Percentiles rank a stretch among this genome's conserved stretches.
Evolutionary conservation across 1,139 yeast genomes (phyloP).

Genomic region (Zygoascus hellenicus): DNA sequence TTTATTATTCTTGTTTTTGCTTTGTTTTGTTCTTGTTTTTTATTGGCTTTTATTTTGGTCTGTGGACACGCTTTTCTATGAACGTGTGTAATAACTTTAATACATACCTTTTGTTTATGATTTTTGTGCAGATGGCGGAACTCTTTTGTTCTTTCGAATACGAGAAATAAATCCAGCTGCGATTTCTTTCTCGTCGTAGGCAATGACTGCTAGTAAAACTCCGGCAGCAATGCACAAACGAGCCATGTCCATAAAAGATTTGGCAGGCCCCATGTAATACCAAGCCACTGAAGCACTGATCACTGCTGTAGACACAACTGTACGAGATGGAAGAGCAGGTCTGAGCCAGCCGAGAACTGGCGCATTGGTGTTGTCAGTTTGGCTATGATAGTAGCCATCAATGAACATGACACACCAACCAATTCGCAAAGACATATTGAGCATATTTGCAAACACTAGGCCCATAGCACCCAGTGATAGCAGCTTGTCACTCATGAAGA

Average conservation of each 20-base stretch:
- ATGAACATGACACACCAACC: slow-evolving; percentile 33
- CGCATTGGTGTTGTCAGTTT: not conserved
- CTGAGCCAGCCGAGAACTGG: slow-evolving; percentile 13
- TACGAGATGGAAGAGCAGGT: slow-evolving; percentile 13
- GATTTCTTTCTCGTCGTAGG: not conserved
- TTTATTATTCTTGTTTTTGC: slow-evolving; percentile 4
- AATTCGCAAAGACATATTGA: slow-evolving; percentile 35
- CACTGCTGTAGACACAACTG: slow-evolving; percentile 12
- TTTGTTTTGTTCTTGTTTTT: slow-evolving; percentile 2
- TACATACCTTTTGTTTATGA: not conserved
- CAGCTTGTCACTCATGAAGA: slow-evolving; percentile 27
- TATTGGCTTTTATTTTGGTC: not conserved
- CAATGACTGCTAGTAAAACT: no score
- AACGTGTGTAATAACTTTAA: no score
- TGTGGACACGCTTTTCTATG: no score
- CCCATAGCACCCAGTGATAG: slow-evolving; percentile 37
- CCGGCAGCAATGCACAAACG: slow-evolving; percentile 12
- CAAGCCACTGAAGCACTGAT: slow-evolving; percentile 14
- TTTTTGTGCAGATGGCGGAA: slow-evolving; percentile 3
- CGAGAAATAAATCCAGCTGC: slow-evolving; percentile 8
- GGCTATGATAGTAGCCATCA: slow-evolving; percentile 20
- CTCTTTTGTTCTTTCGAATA: slow-evolving; percentile 5
- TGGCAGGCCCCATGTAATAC: slow-evolving; percentile 13
- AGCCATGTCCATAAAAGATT: slow-evolving; percentile 9
- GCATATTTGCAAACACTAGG: slow-evolving; percentile 38